phyloP scores from a whole-genome alignment of 75 land plant genomes.

The Selaginella tamariscina region DNA sequence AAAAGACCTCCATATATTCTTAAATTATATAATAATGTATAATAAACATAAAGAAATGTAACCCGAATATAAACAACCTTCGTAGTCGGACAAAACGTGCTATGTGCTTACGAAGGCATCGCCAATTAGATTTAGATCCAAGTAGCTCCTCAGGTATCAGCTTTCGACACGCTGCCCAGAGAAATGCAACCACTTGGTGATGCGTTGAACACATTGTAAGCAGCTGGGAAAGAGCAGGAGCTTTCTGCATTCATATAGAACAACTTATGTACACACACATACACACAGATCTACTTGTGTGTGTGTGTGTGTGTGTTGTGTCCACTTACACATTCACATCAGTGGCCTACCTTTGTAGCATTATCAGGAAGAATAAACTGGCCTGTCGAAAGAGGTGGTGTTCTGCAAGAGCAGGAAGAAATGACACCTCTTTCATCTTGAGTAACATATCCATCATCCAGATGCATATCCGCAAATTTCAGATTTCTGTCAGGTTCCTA shows the following conservation, averaged over 20 bases:
- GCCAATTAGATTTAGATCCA: constrained; percentile 54
- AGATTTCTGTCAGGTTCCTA: background rate
- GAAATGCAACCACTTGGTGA: constrained; percentile 57
- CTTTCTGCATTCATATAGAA: background rate
- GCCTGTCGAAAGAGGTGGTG: background rate
- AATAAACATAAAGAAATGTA: too few species aligned
- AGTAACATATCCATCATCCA: constrained; percentile 11
- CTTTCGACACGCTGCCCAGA: constrained; percentile 73
- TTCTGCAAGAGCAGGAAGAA: background rate
- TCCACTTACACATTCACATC: too few species aligned
- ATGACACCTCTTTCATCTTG: background rate
- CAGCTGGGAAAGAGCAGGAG: background rate
- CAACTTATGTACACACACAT: background rate
- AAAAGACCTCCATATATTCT: too few species aligned
- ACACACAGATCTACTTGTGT: background rate
- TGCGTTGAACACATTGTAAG: constrained; percentile 22
- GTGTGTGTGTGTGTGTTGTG: background rate
- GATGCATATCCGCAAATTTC: background rate
- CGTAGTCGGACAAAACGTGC: constrained; percentile 50
- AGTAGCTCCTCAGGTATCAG: constrained; percentile 55
- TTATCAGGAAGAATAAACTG: background rate
- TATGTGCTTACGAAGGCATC: constrained; percentile 50
- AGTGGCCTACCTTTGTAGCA: too few species aligned
- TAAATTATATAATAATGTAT: too few species aligned
- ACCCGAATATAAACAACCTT: too few species aligned